phyloP scores from a whole-genome alignment of 495 filamentous ascomycete genomes.

The Penicillium cinerascens region DNA sequence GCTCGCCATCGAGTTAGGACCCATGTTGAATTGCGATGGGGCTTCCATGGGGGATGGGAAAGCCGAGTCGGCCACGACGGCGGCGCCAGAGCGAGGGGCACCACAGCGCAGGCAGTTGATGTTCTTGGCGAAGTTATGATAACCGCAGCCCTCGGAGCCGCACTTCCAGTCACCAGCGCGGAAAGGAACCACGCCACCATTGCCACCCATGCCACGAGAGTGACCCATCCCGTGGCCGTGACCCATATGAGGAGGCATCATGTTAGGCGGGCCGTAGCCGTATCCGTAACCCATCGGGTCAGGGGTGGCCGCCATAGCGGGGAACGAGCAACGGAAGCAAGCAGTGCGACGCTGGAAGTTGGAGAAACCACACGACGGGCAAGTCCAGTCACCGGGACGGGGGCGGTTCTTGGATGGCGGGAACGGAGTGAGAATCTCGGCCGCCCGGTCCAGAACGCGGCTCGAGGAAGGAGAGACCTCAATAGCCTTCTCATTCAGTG shows the following conservation, averaged over 20 bases:
- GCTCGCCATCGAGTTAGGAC: slow-evolving; percentile 76
- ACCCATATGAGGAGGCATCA: slow-evolving; percentile 81
- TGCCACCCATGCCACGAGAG: slow-evolving; percentile 66
- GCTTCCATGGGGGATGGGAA: slow-evolving; percentile 90
- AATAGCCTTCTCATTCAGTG: slow-evolving; percentile 96
- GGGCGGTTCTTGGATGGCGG: slow-evolving; percentile 97
- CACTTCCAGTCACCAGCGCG: slow-evolving; percentile 99
- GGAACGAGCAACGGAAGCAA: slow-evolving; percentile 98
- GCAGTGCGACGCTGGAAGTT: slow-evolving; percentile 97
- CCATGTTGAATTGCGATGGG: slow-evolving; percentile 72
- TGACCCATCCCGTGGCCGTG: slow-evolving; percentile 73
- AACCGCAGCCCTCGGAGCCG: slow-evolving; percentile 94
- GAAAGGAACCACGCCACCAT: slow-evolving; percentile 90
- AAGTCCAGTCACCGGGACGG: slow-evolving; percentile 96
- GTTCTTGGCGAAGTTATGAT: slow-evolving; percentile 99
- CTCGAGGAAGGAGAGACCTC: slow-evolving; percentile 96
- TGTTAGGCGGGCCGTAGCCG: slow-evolving; percentile 70
- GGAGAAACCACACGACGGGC: slow-evolving; percentile 77
- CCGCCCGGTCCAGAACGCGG: slow-evolving; percentile 89
- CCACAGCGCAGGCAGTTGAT: slow-evolving; percentile 95
- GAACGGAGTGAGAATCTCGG: slow-evolving; percentile 93
- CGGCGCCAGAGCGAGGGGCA: slow-evolving; percentile 87
- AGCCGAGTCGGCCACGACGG: slow-evolving; percentile 88
- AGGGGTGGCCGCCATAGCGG: slow-evolving; percentile 77
- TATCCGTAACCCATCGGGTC: slow-evolving; percentile 73